Base-by-base conservation (phyloP, 2,329 filamentous ascomycete genomes). In the Nannizzia gypsea region DNA sequence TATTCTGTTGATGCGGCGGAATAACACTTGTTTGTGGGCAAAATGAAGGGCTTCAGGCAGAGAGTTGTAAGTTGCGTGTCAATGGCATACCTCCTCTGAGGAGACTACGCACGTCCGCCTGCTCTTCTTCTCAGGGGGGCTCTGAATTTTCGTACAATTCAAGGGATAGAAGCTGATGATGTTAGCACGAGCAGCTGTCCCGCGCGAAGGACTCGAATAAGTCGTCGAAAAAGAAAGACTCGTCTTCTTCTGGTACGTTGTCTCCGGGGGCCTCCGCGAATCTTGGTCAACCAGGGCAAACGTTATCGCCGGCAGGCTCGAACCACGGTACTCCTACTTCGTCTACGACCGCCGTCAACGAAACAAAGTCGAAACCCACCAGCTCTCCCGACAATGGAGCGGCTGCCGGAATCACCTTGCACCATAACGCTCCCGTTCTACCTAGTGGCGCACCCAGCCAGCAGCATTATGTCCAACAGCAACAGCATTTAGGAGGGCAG, bases 41-140 rank as follows among this genome's bases (percentile, higher is more conserved):
- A 88, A 82, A 96, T 97, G 92, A 96, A 96, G 81, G 88, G 90
- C 75, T 95, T 97, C 77, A 88, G 90, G 78, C 90, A 95, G 81
- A 89, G 89, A 87, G 90, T 96, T 81, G 90, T 96, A 84, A 82
- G 89, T 84, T 65, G 50, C 65, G 66, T 61, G 64, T 63, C 63
- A 62, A 58, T 63, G 64, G 64, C 63, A 36, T 22, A 17, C 1
- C n/a, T 11, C 8, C 54, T 56, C 31, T 26, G 6, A 20, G 26
- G 28, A 40, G 11, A 56, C 63, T 64, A 67, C 65, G 66, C 67
- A 24, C 44, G 26, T 11, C 31, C 31, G 9, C 31, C 31, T 36
- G 31, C 31, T 24, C 11, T 5, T 24, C 11, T 5, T 15, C 9
- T 11, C n/a, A 9, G 42, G 42, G 20, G 8, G 22, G 44, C 68